Base-by-base conservation (phyloP, 2,329 filamentous ascomycete species). In the Cytospora mali region DNA sequence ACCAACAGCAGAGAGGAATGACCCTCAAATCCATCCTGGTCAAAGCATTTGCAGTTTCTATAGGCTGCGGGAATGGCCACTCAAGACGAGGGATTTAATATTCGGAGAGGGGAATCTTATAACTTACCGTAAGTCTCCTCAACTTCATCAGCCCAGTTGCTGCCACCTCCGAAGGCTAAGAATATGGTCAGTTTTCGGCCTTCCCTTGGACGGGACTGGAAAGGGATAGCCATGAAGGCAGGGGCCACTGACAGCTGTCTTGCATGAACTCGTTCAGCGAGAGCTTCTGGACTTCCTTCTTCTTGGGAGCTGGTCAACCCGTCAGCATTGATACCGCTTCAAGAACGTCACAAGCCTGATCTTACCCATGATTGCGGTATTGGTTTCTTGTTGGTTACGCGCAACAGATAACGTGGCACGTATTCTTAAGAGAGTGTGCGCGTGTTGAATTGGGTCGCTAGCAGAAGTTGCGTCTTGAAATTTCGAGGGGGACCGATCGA, bases 101-200 rank as follows among this genome's bases (percentile, higher is more conserved):
- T 9, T 46, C 11, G 10, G 7, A 13, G 52, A 63, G 57, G 57
- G 51, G 64, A 61, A 64, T 48, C 50, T 56, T 31, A 59, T 7
- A 62, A 81, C 88, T 82, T 84, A 94, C 91, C 81, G 77, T 88
- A 86, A 69, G 91, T 85, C 73, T 97, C 93, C 79, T 99, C 95
- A 81, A 99, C 97, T 77, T 99, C 95, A 80, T 99, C 96, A 72
- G 95, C 95, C 95, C 95, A 99, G 71, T 95, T 98, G 75, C 94
- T 98, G 75, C 94, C 55, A 50, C 42, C 58, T 70, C 81, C 83
- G 68, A 80, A 81, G 68, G 78, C 80, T 81, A 59, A 54, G 64
- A 62, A 64, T 31, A 33, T 64, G 39, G 42, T 46, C 42, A 46
- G 42, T 46, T 67, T 72, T 75, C 68, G 74, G 70, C 67, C 59